Evolutionary conservation across 2,329 filamentous ascomycete genomes (phyloP).

Genomic region (Phialemonium atrogriseum): DNA sequence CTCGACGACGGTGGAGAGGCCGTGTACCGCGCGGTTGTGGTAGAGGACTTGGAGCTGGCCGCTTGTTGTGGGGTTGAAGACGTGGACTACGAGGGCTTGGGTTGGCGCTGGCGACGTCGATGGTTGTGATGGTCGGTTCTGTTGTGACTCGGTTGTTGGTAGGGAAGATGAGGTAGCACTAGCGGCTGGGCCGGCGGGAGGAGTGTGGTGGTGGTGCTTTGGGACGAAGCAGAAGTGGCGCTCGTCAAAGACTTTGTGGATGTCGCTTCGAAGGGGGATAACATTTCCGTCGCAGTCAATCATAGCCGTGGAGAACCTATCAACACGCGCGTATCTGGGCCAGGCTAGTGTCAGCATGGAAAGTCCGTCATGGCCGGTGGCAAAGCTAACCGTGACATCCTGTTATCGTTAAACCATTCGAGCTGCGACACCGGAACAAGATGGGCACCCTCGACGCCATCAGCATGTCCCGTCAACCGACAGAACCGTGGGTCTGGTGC

Average conservation of each 20-base stretch:
- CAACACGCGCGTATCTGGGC: not conserved
- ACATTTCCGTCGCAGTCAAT: conserved; percentile 1
- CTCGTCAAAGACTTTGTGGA: conserved; percentile 4
- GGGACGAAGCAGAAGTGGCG: conserved; percentile 3
- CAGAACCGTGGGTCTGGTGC: not conserved
- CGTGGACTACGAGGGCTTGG: conserved; percentile 1
- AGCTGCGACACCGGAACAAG: no score
- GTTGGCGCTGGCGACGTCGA: no score
- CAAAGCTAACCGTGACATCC: no score
- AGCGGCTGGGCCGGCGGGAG: no score
- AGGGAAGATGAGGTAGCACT: no score
- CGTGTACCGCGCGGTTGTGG: conserved; percentile 2
- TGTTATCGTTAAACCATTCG: no score
- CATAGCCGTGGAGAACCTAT: not conserved
- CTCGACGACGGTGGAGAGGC: conserved; percentile 1
- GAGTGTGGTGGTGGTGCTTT: conserved; percentile 1
- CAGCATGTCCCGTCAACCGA: no score
- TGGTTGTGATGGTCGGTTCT: no score
- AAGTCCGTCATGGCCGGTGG: conserved; percentile 1
- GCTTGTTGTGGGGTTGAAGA: conserved; percentile 1
- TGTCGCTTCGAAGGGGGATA: conserved; percentile 1
- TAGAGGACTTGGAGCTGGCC: not conserved
- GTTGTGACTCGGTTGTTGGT: no score
- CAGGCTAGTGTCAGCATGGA: no score
- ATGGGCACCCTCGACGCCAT: no score